Evolutionary conservation across 139 green algal genomes (phyloP), one percentile per base, ranked within the genome.

Genomic region (Edaphochlamys debaryana): DNA sequence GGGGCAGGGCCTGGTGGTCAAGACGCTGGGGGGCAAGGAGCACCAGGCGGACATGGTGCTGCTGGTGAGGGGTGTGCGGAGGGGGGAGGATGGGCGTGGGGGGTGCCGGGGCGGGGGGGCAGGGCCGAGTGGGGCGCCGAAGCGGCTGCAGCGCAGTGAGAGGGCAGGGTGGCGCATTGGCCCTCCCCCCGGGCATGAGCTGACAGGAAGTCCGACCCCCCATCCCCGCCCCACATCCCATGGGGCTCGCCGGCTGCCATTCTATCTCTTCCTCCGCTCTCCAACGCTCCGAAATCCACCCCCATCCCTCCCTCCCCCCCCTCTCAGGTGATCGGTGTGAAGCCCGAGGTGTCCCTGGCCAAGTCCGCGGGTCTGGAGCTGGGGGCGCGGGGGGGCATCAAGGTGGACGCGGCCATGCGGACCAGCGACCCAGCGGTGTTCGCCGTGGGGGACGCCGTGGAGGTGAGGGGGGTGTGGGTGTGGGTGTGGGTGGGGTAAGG

Each of bases 341-440:
- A 66, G 30, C 89, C 89, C 15, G 86, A 93, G 41, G 81, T 71
- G 8, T 37, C 27, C 1, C 74, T 93, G 32, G 89, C 89, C 32
- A 89, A 88, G 64, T 64, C 40, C 22, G 74, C 85, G 30, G 87
- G 85, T 0, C 69, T 93, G 56, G 79, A 79, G 85, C 71, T 92
- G n/a, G 87, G 90, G 0, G 25, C 64, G 8, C 84, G 79, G 25
- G 89, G 87, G 9, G 81, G 85, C 69, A 93, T 93, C 70, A 64
- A 63, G 62, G 90, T 93, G 79, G 86, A 93, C 42, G 86, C 89
- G 23, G 68, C 87, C 45, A 92, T 92, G 90, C 76, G 80, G 20
- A 93, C 90, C 15, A 79, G n/a, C 38, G 85, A 89, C 76, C 85
- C 88, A 11, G 41, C 74, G 58, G 85, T 88, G 70, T 91, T 68